Conservation (phyloP, 768 basidiomycete species). For the Leucocoprinus sp. region DNA sequence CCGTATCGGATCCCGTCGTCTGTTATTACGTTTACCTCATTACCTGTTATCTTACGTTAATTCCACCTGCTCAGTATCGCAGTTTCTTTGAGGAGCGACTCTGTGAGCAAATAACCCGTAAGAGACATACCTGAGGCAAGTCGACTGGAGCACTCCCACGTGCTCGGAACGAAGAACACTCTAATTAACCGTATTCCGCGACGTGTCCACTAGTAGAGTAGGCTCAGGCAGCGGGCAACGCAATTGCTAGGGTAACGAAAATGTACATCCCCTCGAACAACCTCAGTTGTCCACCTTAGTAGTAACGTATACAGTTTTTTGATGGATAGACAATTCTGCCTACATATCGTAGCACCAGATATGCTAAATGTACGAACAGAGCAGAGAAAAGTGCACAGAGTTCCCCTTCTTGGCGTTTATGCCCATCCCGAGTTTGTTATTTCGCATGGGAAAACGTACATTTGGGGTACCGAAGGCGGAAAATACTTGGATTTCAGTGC, state of each 20-base stretch:
- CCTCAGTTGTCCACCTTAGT: neutral
- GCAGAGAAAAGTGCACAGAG: slow-evolving; percentile 26
- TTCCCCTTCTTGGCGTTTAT: slow-evolving; percentile 84
- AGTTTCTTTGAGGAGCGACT: too few relatives aligned
- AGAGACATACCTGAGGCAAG: too few relatives aligned
- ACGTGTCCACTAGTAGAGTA: too few relatives aligned
- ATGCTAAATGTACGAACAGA: slow-evolving; percentile 21
- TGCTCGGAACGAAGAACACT: neutral
- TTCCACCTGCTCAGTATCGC: too few relatives aligned
- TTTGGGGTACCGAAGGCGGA: slow-evolving; percentile 77
- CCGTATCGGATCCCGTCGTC: too few relatives aligned
- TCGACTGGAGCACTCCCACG: too few relatives aligned
- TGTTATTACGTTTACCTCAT: too few relatives aligned
- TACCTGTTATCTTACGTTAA: too few relatives aligned
- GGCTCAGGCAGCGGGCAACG: slow-evolving; percentile 9
- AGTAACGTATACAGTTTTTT: neutral
- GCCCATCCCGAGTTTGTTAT: slow-evolving; percentile 84
- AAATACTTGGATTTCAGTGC: slow-evolving; percentile 91
- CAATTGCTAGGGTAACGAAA: neutral
- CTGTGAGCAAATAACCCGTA: too few relatives aligned
- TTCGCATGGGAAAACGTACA: slow-evolving; percentile 74
- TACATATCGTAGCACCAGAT: slow-evolving; percentile 25
- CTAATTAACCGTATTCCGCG: slow-evolving; percentile 2
- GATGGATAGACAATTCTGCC: neutral
- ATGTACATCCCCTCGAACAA: neutral